Conservation (phyloP, 2,329 filamentous ascomycete genomes). For the Simplicillium aogashimaense region DNA sequence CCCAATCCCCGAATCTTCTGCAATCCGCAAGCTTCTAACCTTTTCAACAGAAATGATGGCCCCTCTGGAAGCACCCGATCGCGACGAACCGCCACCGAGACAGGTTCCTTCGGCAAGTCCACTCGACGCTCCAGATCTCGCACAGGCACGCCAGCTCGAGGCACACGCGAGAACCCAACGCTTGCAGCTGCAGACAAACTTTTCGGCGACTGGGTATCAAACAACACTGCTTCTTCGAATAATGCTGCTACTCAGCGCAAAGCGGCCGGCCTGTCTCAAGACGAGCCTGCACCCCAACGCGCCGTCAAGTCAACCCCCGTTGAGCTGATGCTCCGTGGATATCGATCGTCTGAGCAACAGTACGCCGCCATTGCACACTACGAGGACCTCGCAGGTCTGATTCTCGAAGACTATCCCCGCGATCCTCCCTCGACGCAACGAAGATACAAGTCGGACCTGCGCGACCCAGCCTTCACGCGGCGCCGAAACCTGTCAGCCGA, state of each 20-base stretch:
- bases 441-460: slow-evolving; percentile 64
- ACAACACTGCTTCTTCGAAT: slow-evolving; percentile 25
- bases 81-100: slow-evolving; percentile 46
- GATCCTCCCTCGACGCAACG: slow-evolving; percentile 63
- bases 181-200: slow-evolving; percentile 51
- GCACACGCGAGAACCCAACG: slow-evolving; percentile 47
- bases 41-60: slow-evolving; percentile 37
- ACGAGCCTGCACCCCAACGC: slow-evolving; percentile 27
- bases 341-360: slow-evolving; percentile 52
- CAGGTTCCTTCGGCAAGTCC: slow-evolving; percentile 59
- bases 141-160: slow-evolving; percentile 45
- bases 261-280: slow-evolving; percentile 19
- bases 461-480: slow-evolving; percentile 61
- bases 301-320: slow-evolving; percentile 36
- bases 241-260: slow-evolving; percentile 18
- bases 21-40: slow-evolving; percentile 1
- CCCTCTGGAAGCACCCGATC: slow-evolving; percentile 36
- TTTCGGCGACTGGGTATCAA: slow-evolving; percentile 48
- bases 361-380: slow-evolving; percentile 87
- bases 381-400: slow-evolving; percentile 73
- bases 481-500: slow-evolving; percentile 55
- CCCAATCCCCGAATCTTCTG: background rate
- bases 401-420: slow-evolving; percentile 89
- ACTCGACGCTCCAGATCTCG: slow-evolving; percentile 52
- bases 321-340: slow-evolving; percentile 81